Evolutionary conservation across 75 land plant species (phyloP).

Genomic region (Adiantum capillusveneris): DNA sequence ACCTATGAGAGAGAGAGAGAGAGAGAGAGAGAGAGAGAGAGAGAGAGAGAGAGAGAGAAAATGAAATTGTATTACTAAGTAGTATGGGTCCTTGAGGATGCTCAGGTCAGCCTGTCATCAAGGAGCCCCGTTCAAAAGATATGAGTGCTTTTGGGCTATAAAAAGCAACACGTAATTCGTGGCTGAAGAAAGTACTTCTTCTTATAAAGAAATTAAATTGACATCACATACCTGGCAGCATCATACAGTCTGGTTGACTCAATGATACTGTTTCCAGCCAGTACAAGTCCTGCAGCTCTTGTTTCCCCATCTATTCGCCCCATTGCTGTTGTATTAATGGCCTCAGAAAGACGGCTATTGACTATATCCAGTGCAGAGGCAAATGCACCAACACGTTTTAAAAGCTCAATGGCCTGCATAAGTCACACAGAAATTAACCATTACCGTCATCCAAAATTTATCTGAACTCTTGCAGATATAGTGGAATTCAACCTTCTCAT

Average conservation of each 20-base stretch:
- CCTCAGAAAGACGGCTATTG: constrained; percentile 83
- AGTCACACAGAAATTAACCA: not conserved
- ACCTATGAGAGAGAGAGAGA: too few species aligned
- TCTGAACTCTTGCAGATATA: not conserved
- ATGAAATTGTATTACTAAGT: too few species aligned
- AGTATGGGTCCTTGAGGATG: too few species aligned
- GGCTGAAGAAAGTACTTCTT: too few species aligned
- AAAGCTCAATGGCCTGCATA: constrained; percentile 80
- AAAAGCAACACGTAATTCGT: too few species aligned
- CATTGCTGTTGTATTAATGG: constrained; percentile 59
- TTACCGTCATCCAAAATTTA: constrained; percentile 1
- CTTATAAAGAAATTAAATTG: too few species aligned
- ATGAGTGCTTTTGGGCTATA: too few species aligned
- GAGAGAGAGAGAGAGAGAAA: too few species aligned
- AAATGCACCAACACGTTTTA: constrained; percentile 83
- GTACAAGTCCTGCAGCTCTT: constrained; percentile 56
- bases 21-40: too few species aligned
- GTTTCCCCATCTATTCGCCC: constrained; percentile 85
- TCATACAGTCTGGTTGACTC: constrained; percentile 61
- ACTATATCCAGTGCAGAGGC: constrained; percentile 77
- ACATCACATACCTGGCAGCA: constrained; percentile 56
- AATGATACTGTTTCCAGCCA: constrained; percentile 75
- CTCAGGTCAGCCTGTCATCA: too few species aligned
- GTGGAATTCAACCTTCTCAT: constrained; percentile 57
- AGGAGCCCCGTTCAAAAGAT: too few species aligned